A percentile compares a stretch with the other conserved stretches of the same genome.
Conservation (phyloP, 164 flowering plant genomes). For the Berberis thunbergii region DNA sequence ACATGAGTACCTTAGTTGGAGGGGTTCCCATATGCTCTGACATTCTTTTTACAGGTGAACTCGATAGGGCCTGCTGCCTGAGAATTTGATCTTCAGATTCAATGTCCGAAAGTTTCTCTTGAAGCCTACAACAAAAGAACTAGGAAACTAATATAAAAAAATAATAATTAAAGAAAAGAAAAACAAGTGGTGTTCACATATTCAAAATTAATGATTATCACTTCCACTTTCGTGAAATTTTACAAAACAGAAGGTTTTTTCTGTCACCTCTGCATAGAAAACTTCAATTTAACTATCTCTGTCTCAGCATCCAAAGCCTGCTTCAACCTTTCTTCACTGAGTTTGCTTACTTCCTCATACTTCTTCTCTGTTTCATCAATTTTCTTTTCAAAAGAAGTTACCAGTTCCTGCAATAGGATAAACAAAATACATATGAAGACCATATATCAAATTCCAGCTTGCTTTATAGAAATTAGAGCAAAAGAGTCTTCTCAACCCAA, state of each 20-base stretch:
- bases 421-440: too few relatives aligned
- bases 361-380: conserved; percentile 86
- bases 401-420: conserved; percentile 33
- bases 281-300: conserved; percentile 68
- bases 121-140: conserved; percentile 41
- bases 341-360: conserved; percentile 67
- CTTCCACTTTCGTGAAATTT: background rate
- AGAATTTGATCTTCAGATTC: conserved; percentile 76
- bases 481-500: too few relatives aligned
- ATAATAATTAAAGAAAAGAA: background rate
- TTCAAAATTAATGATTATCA: background rate
- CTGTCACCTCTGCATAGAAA: conserved; percentile 70
- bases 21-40: conserved; percentile 37
- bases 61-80: conserved; percentile 51
- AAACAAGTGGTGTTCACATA: background rate
- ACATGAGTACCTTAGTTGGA: conserved; percentile 28
- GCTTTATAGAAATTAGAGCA: too few relatives aligned
- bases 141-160: background rate
- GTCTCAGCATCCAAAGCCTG: conserved; percentile 87
- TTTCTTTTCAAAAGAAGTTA: conserved; percentile 74
- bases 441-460: too few relatives aligned
- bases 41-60: conserved; percentile 41
- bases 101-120: conserved; percentile 74
- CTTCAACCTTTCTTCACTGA: conserved; percentile 86
- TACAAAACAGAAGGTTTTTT: background rate